Conservation (phyloP, 805 yeast species). For the Ogataea nitratoaversa region DNA sequence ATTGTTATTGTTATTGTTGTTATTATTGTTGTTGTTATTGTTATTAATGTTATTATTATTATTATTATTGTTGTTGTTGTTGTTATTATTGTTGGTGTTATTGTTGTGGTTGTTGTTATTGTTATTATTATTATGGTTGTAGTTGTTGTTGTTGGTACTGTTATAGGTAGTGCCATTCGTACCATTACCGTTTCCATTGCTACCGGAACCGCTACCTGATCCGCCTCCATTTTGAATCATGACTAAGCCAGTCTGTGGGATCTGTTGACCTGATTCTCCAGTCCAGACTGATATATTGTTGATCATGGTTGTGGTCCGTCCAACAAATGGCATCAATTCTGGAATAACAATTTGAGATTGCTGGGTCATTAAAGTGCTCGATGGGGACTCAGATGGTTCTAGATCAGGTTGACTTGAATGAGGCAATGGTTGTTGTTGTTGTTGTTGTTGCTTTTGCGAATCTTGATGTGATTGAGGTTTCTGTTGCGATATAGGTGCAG, state of each 20-base stretch:
- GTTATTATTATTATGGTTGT: neutral
- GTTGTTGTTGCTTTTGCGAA: conserved; percentile 4
- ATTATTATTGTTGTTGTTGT: neutral
- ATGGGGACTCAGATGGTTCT: neutral
- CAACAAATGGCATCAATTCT: conserved; percentile 34
- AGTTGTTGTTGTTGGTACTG: neutral
- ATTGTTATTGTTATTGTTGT: neutral
- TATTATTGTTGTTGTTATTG: neutral
- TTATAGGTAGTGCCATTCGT: neutral
- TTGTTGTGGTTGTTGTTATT: neutral
- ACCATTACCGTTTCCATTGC: conserved; percentile 11
- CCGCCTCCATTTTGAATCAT: conserved; percentile 22
- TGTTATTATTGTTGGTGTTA: neutral
- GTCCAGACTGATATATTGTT: conserved; percentile 61
- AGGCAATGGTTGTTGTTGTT: neutral
- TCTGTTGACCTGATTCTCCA: conserved; percentile 40
- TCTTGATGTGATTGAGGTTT: neutral
- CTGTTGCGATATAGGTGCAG: too few relatives aligned
- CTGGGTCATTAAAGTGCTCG: neutral
- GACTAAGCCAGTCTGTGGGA: conserved; percentile 33
- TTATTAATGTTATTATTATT: conserved; percentile 1
- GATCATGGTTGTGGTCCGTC: conserved; percentile 56
- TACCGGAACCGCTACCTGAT: conserved; percentile 2
- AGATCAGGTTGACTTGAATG: neutral
- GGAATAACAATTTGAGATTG: conserved; percentile 19